Base-by-base conservation (phyloP, 768 basidiomycete genomes). In the Termitomyces sp. region DNA sequence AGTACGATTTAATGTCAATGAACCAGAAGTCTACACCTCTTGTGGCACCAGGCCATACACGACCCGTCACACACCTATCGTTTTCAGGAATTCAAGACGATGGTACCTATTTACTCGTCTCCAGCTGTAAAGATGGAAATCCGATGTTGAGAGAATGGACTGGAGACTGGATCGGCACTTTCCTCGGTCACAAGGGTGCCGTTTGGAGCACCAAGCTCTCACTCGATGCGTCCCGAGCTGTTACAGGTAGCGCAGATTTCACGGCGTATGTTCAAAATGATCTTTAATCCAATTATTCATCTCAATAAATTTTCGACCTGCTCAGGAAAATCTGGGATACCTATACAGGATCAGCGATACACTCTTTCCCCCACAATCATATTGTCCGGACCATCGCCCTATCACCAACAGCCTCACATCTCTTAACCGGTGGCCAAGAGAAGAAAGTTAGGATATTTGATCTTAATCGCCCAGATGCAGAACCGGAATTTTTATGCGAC, bases 51-150 rank as follows among this genome's bases (percentile, higher is more conserved):
- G 91, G 91, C 62, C 91, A 92, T 72, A 92, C 91, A 39, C 83
- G 91, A 70, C 91, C 91, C 62, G 92, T 98, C 68, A 94, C 92
- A 36, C 93, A 97, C 73, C 88, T 98, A 64, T 93, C 94, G 58
- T 98, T 97, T 79, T 96, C 94, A 24, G 78, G 86, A 15, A 83
- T 92, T 65, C 86, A 93, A 71, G 84, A 93, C 24, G 96, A 98
- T 75, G 84, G 86, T 64, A 86, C 88, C 48, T 98, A 89, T 75
- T 79, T 98, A 64, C 84, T 99, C 64, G 90, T 98, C 70, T 98
- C 96, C 60, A 91, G 92, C 68, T 98, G 97, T 81, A 99, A 98
- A 77, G 97, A 98, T 81, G 97, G 97, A 38, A 98, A 94, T 69
- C 96, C 94, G 49, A 96, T 96, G 93, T 79, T 97, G 66, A 86